Evolutionary conservation across 2,329 filamentous ascomycete genomes (phyloP).

Genomic region (Elsinoe fawcettii): DNA sequence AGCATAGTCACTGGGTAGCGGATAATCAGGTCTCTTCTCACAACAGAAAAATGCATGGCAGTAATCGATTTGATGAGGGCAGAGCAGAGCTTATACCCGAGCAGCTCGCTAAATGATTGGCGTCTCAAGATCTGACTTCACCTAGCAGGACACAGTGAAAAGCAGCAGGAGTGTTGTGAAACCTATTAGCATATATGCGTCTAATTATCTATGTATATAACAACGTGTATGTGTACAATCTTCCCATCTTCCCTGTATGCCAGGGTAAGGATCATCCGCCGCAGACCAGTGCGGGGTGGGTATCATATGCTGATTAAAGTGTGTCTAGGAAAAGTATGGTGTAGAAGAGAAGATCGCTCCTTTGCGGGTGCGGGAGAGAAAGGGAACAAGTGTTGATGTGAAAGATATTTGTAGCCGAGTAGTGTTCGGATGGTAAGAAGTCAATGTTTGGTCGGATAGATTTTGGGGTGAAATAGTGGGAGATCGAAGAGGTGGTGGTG

Average conservation of each 20-base stretch:
- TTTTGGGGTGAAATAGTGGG: too few relatives aligned
- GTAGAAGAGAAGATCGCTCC: neutral
- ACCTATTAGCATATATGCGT: neutral
- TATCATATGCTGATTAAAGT: constrained; percentile 4
- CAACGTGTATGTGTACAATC: neutral
- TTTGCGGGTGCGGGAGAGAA: neutral
- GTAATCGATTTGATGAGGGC: too few relatives aligned
- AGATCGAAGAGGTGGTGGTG: neutral
- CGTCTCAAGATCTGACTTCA: too few relatives aligned
- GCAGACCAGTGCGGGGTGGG: neutral
- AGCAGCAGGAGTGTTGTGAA: neutral
- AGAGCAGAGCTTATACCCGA: too few relatives aligned
- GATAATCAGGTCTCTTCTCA: too few relatives aligned
- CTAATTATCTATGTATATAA: neutral
- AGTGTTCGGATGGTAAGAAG: neutral
- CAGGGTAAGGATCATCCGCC: neutral
- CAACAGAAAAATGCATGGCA: too few relatives aligned
- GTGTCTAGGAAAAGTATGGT: neutral
- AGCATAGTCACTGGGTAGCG: too few relatives aligned
- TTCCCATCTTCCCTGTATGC: neutral
- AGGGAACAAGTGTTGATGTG: neutral
- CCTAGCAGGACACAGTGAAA: too few relatives aligned
- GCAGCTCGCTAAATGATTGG: too few relatives aligned
- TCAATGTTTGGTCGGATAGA: too few relatives aligned
- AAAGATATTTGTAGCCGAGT: neutral